These are phyloP conservation scores for Exophiala bonariae DNA, from an alignment of 2,329 filamentous ascomycete species.

Conservation along the genomic window DNA sequence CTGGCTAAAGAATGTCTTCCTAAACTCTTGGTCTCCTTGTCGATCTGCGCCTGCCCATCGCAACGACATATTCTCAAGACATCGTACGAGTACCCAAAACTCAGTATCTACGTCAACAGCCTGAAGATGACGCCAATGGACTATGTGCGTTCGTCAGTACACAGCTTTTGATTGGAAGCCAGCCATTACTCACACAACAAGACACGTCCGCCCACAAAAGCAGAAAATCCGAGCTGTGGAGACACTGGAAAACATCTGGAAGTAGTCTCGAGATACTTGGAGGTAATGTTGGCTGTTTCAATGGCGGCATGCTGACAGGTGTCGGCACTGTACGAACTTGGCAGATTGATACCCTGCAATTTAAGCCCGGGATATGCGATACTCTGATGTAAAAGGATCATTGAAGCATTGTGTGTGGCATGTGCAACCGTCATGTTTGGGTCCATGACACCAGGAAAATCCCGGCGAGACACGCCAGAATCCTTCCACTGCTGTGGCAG, in stretches of 20 bases:
- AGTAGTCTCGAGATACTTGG: slow-evolving; percentile 43
- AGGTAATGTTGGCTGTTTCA: slow-evolving; percentile 48
- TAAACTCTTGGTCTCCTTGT: no score
- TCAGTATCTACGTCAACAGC: no score
- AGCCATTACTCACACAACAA: slow-evolving; percentile 31
- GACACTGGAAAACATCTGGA: no score
- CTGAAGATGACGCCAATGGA: no score
- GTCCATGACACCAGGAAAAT: slow-evolving; percentile 37
- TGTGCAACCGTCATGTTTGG: slow-evolving; percentile 53
- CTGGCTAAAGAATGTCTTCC: no score
- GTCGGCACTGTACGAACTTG: slow-evolving; percentile 49
- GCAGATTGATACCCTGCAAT: slow-evolving; percentile 35
- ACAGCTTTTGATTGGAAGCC: no score
- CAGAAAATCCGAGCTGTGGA: slow-evolving; percentile 41
- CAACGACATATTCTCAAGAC: no score
- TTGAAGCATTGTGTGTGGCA: slow-evolving; percentile 51
- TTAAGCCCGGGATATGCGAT: slow-evolving; percentile 40
- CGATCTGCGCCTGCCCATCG: no score
- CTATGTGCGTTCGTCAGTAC: no score
- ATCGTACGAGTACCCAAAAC: no score
- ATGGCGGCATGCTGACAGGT: slow-evolving; percentile 49
- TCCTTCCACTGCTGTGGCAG: no score
- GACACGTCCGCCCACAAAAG: slow-evolving; percentile 47
- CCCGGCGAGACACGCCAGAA: no score
- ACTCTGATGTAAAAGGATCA: slow-evolving; percentile 51